Base-by-base conservation (phyloP, 371 early-diverging fungal genomes). In the Rhizopus stolonifer region DNA sequence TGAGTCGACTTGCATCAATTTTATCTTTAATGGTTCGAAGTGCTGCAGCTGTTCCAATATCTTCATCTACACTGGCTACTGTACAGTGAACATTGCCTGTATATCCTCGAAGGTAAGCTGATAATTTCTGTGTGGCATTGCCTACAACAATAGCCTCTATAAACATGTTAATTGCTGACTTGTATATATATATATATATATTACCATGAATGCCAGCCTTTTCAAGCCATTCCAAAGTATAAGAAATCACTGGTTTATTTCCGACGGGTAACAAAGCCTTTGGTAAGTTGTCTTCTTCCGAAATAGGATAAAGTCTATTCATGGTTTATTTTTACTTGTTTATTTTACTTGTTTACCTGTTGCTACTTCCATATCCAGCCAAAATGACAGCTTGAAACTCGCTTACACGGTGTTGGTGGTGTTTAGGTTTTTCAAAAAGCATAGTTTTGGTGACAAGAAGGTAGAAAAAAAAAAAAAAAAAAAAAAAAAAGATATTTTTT, bases 181-280 rank as follows among this genome's bases (percentile, higher is more conserved):
- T 4, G 4, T n/a, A 1, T 1, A 14, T n/a, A 14, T n/a, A 14
- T n/a, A 14, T 1, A 14, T 11, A 31, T 23, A 38, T 13, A 51
- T 49, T 72, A 92, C 94, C 94, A 61, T 81, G 77, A 24, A 96
- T 83, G 39, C 89, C 87, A 13, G 93, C 92, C 36, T 81, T 79
- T 57, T 94, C 94, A 6, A 97, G 80, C 96, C 98, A 96, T 52
- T 92, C 85, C 39, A 97, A 79, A 13, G 86, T 86, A 63, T 97
- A 93, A 57, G 86, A 82, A 56, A 97, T 84, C 77, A 95, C 89
- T 25, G 98, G 98, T 64, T 87, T 87, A 69, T 95, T 95, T 14
- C 90, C 96, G 26, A 96, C 79, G 10, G 96, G 96, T 32, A 97
- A 74, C 29, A 95, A 80, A 1, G 95, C 93, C 66, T 95, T 95